Evolutionary conservation across 2,329 filamentous ascomycete genomes (phyloP).

Genomic region (Trichoderma koningiopsis): DNA sequence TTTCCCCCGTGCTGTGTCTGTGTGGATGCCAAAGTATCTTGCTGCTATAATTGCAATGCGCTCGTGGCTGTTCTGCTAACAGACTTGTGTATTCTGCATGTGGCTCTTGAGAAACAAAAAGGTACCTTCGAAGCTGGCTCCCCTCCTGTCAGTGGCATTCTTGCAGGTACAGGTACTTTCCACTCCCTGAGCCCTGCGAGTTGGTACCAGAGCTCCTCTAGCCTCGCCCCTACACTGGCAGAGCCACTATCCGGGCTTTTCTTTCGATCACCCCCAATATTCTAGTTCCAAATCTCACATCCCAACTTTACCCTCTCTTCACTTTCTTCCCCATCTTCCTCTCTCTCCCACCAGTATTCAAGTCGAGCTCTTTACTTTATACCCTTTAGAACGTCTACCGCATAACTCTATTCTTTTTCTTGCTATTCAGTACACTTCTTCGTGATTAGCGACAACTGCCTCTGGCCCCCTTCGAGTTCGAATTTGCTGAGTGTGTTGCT

Average conservation of each 20-base stretch:
- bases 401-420: background rate
- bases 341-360: background rate
- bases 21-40: conserved; percentile 1
- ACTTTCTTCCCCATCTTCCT: conserved; percentile 15
- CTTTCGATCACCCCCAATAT: conserved; percentile 25
- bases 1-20: conserved; percentile 18
- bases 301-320: conserved; percentile 19
- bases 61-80: background rate
- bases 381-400: background rate
- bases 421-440: background rate
- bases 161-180: conserved; percentile 1
- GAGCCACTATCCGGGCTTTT: conserved; percentile 17
- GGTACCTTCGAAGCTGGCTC: background rate
- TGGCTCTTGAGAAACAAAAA: conserved; percentile 2
- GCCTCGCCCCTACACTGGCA: conserved; percentile 17
- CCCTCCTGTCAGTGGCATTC: background rate
- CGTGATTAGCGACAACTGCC: background rate
- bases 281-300: conserved; percentile 24
- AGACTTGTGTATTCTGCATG: background rate
- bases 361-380: conserved; percentile 1
- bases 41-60: conserved; percentile 5
- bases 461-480: conserved; percentile 17
- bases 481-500: conserved; percentile 11
- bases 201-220: conserved; percentile 10
- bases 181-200: conserved; percentile 14